Evolutionary conservation across 1,139 yeast genomes (phyloP), one percentile per base, ranked within the genome.

Genomic region (Taphrina pruni): DNA sequence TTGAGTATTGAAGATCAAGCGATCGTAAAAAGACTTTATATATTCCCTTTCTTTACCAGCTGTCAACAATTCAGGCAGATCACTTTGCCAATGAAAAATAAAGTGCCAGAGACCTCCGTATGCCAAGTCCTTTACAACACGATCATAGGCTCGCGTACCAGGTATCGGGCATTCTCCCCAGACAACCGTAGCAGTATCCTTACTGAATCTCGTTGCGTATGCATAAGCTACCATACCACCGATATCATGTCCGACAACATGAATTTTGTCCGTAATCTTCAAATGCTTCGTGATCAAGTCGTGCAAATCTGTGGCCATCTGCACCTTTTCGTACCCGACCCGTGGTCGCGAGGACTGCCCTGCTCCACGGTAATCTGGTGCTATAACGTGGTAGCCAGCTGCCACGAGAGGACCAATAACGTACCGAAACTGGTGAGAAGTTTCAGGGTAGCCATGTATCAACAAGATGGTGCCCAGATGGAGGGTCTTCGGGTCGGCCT

Each of bases 381-480:
- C 57, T 11, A 52, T 14, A 9, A 52, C 57, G 7, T 32, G 21
- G 20, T 52, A 52, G 17, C 57, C 57, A 14, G 57, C 57, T 7
- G 12, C 11, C 0, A n/a, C 20, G 6, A 52, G 41, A 12, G 57
- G 57, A 52, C 39, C 57, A 21, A 52, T 21, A 6, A 52, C 57
- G 35, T 52, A 43, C 12, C 57, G 36, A 35, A 52, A 52, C 7
- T 52, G 57, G 1, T 52, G 12, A 0, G 39, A 21, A n/a, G 57
- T 52, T 11, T 52, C 41, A 20, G 57, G 57, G 20, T 20, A 52
- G 38, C 57, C 57, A 36, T 52, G 57, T n/a, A 52, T 52, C 41
- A 52, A 32, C 6, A 52, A 6, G 41, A 52, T 52, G 5, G 57
- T 26, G 6, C 57, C 57, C 39, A 2, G 17, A 14, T 14, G 14